phyloP scores from a whole-genome alignment of 2,329 filamentous ascomycete species.

The Aschersonia sp. region DNA sequence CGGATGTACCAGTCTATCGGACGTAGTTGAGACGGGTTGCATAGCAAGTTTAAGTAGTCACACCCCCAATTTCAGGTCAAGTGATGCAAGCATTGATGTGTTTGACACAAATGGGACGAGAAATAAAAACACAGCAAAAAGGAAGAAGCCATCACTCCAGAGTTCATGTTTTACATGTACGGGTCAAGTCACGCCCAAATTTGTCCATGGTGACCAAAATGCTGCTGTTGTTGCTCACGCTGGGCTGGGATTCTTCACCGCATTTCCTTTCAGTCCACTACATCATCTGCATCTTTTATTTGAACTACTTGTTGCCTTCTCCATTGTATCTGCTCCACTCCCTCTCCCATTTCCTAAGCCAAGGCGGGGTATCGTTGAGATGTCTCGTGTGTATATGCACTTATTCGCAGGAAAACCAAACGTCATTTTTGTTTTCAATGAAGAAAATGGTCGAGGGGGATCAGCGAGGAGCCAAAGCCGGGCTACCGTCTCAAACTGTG shows the following conservation, averaged over 20 bases:
- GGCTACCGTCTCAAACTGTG: not conserved
- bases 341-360: slow-evolving; percentile 6
- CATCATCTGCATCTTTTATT: not conserved
- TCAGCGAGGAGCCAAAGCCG: not conserved
- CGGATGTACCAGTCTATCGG: no score
- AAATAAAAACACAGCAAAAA: no score
- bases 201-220: no score
- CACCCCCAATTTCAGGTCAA: no score
- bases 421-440: slow-evolving; percentile 8
- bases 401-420: slow-evolving; percentile 1
- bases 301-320: not conserved
- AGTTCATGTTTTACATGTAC: no score
- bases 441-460: slow-evolving; percentile 4
- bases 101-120: no score
- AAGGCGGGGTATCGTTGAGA: slow-evolving; percentile 25
- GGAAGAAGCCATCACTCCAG: no score
- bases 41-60: no score
- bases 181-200: no score
- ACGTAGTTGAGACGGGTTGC: no score
- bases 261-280: not conserved
- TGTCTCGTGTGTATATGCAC: slow-evolving; percentile 21
- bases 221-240: no score
- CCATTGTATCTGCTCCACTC: not conserved
- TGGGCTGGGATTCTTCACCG: not conserved
- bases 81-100: no score